Base-by-base conservation (phyloP, 2,329 filamentous ascomycete genomes). In the Penicillium sp. region DNA sequence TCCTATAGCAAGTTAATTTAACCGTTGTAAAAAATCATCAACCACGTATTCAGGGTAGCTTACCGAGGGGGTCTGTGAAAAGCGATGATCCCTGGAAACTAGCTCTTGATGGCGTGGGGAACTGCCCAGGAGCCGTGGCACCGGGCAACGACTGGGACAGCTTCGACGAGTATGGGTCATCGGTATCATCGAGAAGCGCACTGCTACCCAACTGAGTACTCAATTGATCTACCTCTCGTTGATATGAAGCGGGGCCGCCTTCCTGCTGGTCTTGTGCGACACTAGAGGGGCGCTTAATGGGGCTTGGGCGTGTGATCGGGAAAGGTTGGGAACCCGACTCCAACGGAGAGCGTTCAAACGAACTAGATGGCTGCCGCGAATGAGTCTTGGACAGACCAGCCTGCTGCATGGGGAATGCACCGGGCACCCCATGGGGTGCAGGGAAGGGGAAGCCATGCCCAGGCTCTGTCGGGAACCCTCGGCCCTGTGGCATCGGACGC, bases 141-240 rank as follows among this genome's bases (percentile, higher is more conserved):
- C 77, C 72, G 48, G 76, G 73, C 38, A 76, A 70, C 37, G 71
- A 68, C 35, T 76, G 69, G 39, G 68, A 69, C 23, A 72, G 51
- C 50, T 69, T 64, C 58, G 73, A 54, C 71, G 80, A 65, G 76
- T 86, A 71, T 76, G 88, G 62, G 69, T 84, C 74, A 64, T 95
- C 90, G 53, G 86, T 86, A 41, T 86, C 83, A 54, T 84, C 83
- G 37, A 97, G 76, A 10, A 98, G 76, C 10, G 91, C 93, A 61
- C 89, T 91, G 69, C 92, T 97, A 10, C 93, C 93, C 24, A 98
- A 78, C 60, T 93, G 90, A 53, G 86, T 81, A 54, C 84, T 86
- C 47, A 88, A 73, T 42, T 88, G 82, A 47, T 92, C 89, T 18
- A 89, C 75, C 48, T 86, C 83, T 25, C 75, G 72, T 24, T 78